Evolutionary conservation across 2,329 filamentous ascomycete genomes (phyloP), one percentile per base, ranked within the genome.

Genomic region (Blastomyces emzantsi): DNA sequence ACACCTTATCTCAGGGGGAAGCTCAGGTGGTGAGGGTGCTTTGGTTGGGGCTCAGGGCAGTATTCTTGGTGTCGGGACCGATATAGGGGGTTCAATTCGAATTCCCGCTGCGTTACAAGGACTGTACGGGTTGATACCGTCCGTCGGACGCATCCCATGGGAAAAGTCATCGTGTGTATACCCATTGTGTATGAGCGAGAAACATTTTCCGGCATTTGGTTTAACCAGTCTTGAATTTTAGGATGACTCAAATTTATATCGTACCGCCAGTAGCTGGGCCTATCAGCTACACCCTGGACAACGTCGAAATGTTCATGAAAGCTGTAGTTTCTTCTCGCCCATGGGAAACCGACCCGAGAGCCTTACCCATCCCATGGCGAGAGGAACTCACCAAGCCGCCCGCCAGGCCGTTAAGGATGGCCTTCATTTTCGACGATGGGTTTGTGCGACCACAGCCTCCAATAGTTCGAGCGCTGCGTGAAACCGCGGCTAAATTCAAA

Each of bases 1-100:
- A 36, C 86, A 87, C 69, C 80, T 84, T 39, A 87, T 85, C 0
- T 82, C 82, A 25, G 87, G 87, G 19, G 87, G 87, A 11, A 85
- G 82, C 49, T 87, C 85, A 0, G 87, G 87, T 2, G 87, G 87
- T 52, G 87, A 90, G 70, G 82, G 82, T 6, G 86, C 87, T 0
- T 77, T 89, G 1, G 79, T 90, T 49, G 75, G 77, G 0, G 80
- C 88, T 64, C 73, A 74, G 13, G 87, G 86, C 19, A 84, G 82
- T 63, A 78, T 81, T 0, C 65, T 87, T 0, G 87, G 87, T 13
- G 77, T 88, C 0, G 86, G 85, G 0, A 85, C 85, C 0, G 86
- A 88, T 66, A 87, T 88, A 62, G 80, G 76, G 0, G 78, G 78
- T 7, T 77, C 74, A 6, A 74, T 80, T 25, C 72, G 78, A 7